Conservation (phyloP, 2,329 filamentous ascomycete species). For the Capronia epimyces region DNA sequence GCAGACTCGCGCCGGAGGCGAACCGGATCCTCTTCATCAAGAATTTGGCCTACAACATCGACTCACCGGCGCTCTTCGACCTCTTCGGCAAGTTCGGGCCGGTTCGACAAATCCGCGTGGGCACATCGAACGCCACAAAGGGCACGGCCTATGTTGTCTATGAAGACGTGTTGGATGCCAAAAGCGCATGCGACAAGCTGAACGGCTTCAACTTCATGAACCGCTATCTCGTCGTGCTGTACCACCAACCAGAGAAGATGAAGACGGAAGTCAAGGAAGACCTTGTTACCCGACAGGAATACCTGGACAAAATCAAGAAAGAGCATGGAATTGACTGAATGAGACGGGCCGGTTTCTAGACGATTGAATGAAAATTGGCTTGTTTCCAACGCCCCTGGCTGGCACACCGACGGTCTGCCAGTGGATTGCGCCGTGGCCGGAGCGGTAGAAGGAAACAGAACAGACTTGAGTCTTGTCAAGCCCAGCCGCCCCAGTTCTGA, state of each 20-base stretch:
- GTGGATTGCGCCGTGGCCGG: too few relatives aligned
- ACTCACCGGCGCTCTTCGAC: slow-evolving; percentile 94
- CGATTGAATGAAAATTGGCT: too few relatives aligned
- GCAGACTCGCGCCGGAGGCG: slow-evolving; percentile 97
- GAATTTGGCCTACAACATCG: slow-evolving; percentile 99
- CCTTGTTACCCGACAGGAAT: slow-evolving; percentile 86
- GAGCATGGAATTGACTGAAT: slow-evolving; percentile 97
- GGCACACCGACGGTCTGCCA: too few relatives aligned
- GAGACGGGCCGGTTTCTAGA: too few relatives aligned
- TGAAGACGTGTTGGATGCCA: slow-evolving; percentile 98
- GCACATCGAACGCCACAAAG: slow-evolving; percentile 94
- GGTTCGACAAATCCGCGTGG: slow-evolving; percentile 96
- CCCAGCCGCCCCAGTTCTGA: too few relatives aligned
- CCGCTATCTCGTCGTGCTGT: slow-evolving; percentile 87
- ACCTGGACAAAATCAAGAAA: slow-evolving; percentile 95
- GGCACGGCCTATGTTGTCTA: slow-evolving; percentile 99
- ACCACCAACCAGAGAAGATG: slow-evolving; percentile 75
- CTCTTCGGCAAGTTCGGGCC: slow-evolving; percentile 97
- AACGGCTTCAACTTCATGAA: slow-evolving; percentile 99
- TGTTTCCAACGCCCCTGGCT: too few relatives aligned
- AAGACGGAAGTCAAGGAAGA: slow-evolving; percentile 78
- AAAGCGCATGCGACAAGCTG: slow-evolving; percentile 97
- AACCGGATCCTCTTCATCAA: slow-evolving; percentile 99
- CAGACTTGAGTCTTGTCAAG: too few relatives aligned
- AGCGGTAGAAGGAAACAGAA: too few relatives aligned